Evolutionary conservation across 129 eudicot genomes (phyloP).

Genomic region (Artemisia argyi): DNA sequence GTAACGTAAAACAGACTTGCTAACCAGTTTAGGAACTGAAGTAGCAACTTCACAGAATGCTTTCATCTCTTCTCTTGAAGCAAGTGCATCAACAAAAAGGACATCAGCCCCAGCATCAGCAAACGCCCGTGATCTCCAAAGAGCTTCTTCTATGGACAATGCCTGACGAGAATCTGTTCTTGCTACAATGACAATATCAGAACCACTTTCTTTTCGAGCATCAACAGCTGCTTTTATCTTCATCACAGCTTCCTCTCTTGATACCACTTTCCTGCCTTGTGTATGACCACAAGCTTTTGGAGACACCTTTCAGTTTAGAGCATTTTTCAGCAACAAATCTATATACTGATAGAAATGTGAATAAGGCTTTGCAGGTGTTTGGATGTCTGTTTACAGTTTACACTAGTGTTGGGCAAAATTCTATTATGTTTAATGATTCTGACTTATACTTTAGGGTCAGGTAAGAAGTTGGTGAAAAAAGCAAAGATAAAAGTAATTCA

Average conservation of each 20-base stretch:
- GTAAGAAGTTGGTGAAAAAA: no score
- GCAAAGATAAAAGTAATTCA: no score
- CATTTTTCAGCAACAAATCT: slow-evolving; percentile 32
- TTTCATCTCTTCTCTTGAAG: slow-evolving; percentile 90
- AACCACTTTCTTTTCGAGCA: slow-evolving; percentile 86
- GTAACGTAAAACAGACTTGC: slow-evolving; percentile 13
- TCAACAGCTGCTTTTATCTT: slow-evolving; percentile 94
- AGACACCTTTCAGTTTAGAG: slow-evolving; percentile 54
- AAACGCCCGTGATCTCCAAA: slow-evolving; percentile 82
- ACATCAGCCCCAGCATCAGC: slow-evolving; percentile 98
- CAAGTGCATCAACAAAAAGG: slow-evolving; percentile 86
- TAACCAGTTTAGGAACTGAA: slow-evolving; percentile 81
- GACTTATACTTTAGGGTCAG: no score
- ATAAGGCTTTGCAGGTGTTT: background rate
- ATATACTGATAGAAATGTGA: slow-evolving; percentile 5
- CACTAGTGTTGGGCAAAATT: no score
- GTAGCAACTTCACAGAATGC: slow-evolving; percentile 71
- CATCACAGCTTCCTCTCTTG: slow-evolving; percentile 92
- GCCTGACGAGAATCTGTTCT: slow-evolving; percentile 98
- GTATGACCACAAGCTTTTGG: slow-evolving; percentile 99
- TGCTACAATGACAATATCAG: slow-evolving; percentile 91
- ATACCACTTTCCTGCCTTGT: slow-evolving; percentile 81
- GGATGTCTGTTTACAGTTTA: background rate
- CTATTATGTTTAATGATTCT: no score
- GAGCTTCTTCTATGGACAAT: slow-evolving; percentile 78